Percentiles rank a stretch among this genome's conserved stretches.
Conservation (phyloP, 805 yeast species). For the Candida maesae region DNA sequence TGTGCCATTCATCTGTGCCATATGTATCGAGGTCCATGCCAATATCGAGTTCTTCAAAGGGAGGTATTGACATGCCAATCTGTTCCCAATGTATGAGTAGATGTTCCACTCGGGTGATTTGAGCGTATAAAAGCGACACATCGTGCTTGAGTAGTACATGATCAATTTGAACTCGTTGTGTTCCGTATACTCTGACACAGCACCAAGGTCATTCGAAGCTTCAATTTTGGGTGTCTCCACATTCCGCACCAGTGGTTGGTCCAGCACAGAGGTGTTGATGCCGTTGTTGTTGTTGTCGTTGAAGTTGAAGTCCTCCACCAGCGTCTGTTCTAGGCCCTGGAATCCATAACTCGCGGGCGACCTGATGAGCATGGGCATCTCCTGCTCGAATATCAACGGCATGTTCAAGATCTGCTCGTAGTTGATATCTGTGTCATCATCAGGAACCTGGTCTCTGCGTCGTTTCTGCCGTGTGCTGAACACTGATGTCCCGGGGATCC, state of each 20-base stretch:
- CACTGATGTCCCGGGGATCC: constrained; percentile 1
- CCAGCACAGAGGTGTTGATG: no score
- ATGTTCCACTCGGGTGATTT: constrained; percentile 3
- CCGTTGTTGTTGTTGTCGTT: neutral
- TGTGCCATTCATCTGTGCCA: neutral
- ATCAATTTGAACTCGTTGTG: constrained; percentile 1
- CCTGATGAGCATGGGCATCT: neutral
- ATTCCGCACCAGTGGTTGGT: neutral
- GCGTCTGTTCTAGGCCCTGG: neutral
- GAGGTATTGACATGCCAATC: neutral
- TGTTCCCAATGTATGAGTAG: neutral
- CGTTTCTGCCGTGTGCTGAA: neutral
- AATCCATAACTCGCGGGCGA: neutral
- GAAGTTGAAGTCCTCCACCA: neutral
- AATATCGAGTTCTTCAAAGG: constrained; percentile 1
- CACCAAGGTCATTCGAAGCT: no score
- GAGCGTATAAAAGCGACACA: neutral
- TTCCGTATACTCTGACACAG: neutral
- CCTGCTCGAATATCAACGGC: constrained; percentile 2
- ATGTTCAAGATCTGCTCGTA: constrained; percentile 1
- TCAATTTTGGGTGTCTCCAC: no score
- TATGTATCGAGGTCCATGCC: neutral
- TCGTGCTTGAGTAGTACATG: neutral
- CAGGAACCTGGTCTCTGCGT: neutral
- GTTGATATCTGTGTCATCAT: neutral